Evolutionary conservation across 2,329 filamentous ascomycete genomes (phyloP), one percentile per base, ranked within the genome.

Genomic region (Xylaria sp.): DNA sequence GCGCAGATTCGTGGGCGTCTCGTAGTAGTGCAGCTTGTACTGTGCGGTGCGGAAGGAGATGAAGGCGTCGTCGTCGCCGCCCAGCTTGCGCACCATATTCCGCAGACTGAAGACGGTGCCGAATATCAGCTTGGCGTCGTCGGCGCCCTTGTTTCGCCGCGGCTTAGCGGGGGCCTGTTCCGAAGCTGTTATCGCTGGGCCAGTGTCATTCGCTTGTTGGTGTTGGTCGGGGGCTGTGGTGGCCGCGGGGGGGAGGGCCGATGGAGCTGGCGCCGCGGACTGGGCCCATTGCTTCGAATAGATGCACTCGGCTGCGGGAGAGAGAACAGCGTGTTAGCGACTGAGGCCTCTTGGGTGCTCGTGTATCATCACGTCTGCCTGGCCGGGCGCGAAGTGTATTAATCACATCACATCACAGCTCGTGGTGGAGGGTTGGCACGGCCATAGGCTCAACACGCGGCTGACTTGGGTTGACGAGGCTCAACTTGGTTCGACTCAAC

Each of bases 21-120:
- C 95, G 83, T 97, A 99, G 82, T 96, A 99, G 80, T 99, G 95
- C 71, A 99, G 86, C 80, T 97, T 97, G 84, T 99, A 99, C 78
- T 97, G 90, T 69, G 85, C 91, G 54, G 95, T 99, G 70, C 92
- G 90, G 79, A 91, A 99, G 69, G 90, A 92, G 70, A 99, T 90
- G 77, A 99, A 99, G 74, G 91, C 92, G 80, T 97, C 94, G 76
- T 97, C 93, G 56, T 92, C 88, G 67, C 94, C 94, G 72, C 94
- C 94, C 48, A 99, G 86, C 82, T 97, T 97, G 77, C 92, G 91
- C 65, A 91, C 92, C 90, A 99, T 97, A 79, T 97, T 97, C 71
- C 95, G 90, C 71, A 99, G 83, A 49, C 93, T 97, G 81, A 97
- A 99, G 67, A 99, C 89, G 62, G 94, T 95, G 70, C 95, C 95